Evolutionary conservation across 257 asterid species (phyloP), one percentile per base, ranked within the genome.

Genomic region (Lycium ferocissimum): DNA sequence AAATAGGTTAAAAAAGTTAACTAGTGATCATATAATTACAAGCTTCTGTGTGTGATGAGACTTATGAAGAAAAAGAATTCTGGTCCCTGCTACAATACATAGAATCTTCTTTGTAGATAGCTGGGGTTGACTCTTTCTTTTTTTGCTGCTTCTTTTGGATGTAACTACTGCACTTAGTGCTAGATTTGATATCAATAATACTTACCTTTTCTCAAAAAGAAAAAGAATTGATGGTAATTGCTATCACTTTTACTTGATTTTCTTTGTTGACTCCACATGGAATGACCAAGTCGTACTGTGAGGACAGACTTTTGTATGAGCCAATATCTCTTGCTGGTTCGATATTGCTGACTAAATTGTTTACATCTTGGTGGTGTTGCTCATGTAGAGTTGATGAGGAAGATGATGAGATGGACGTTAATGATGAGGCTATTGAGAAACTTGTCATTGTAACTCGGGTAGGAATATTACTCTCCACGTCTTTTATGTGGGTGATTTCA

Each of bases 361-460:
- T 80, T 17, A 76, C 14, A 43, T 59, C 53, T 85, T 85, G 86
- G 65, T 83, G 65, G 40, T 78, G 45, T 78, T 53, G 65, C 61
- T 47, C 40, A 84, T 73, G 56, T 82, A 95, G 98, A 93, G 85
- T 87, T 89, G 94, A 93, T 45, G 96, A 91, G 51, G 97, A 95
- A 69, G 97, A 94, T 35, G 94, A 93, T 56, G 98, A 95, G 72
- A 85, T 91, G 90, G 83, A 82, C 85, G 90, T 79, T 58, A 91
- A 89, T 88, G 97, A 94, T 84, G 93, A 89, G 81, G 94, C 92
- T 79, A 93, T 95, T 38, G 98, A 95, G 86, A 91, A 92, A 87
- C 98, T 95, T 83, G 93, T 93, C 67, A 92, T 95, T 84, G 98
- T 95, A 84, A 95, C 98, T 81, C 97, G 91, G 96, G 98, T 93